Evolutionary conservation across 768 basidiomycete genomes (phyloP).

Genomic region (Agrocybe pediades): DNA sequence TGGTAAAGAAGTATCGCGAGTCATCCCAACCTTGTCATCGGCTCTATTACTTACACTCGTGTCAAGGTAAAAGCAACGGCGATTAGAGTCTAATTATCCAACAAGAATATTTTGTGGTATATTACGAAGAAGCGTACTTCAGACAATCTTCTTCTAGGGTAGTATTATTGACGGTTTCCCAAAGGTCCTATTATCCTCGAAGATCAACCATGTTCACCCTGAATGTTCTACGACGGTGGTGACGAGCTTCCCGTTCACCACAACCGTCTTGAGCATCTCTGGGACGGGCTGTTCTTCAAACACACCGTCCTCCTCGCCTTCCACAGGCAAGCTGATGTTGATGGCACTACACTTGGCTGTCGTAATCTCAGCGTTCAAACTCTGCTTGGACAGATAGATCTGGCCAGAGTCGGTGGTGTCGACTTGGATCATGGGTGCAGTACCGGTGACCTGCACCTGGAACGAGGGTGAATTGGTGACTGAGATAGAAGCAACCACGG

Average conservation of each 20-base stretch:
- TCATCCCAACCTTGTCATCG: too few species aligned
- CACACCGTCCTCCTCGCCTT: conserved; percentile 89
- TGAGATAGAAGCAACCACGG: conserved; percentile 88
- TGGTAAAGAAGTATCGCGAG: too few species aligned
- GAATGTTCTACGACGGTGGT: conserved; percentile 89
- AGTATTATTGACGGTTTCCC: too few species aligned
- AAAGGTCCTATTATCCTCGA: too few species aligned
- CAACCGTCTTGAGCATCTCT: conserved; percentile 90
- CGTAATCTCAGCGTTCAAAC: conserved; percentile 79
- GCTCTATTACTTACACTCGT: too few species aligned
- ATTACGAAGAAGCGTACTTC: background rate
- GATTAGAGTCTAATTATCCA: background rate
- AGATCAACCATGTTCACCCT: conserved; percentile 48
- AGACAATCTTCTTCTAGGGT: background rate
- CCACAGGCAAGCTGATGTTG: conserved; percentile 86
- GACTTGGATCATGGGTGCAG: conserved; percentile 88
- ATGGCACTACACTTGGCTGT: conserved; percentile 93
- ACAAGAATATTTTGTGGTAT: background rate
- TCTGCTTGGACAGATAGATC: conserved; percentile 86
- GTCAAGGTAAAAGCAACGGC: too few species aligned
- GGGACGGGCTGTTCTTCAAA: conserved; percentile 90
- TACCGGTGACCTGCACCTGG: conserved; percentile 86
- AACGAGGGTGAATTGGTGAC: conserved; percentile 94
- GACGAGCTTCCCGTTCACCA: conserved; percentile 81
- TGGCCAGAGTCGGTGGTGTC: conserved; percentile 96